These are phyloP conservation scores for Solidago caesia DNA, from an alignment of 129 eudicot species.

Conservation along the genomic window DNA sequence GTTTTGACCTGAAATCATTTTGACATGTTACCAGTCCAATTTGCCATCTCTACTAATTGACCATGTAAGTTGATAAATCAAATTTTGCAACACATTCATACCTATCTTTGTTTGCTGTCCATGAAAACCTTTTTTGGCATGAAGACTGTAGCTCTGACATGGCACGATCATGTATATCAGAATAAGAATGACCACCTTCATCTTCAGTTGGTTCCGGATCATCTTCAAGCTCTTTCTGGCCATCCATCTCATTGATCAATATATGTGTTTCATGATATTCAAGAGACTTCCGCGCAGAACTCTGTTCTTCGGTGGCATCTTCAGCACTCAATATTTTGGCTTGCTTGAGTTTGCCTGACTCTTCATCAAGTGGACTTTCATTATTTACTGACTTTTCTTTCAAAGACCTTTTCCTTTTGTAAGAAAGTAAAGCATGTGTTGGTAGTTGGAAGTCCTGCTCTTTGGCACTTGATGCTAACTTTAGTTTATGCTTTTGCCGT, in stretches of 20 bases:
- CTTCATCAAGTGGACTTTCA: conserved; percentile 25
- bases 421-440: conserved; percentile 23
- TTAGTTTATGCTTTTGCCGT: conserved; percentile 42
- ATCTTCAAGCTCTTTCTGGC: conserved; percentile 37
- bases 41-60: neutral
- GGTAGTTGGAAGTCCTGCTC: conserved; percentile 19
- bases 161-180: conserved; percentile 44
- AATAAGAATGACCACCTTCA: conserved; percentile 32
- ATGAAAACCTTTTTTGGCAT: conserved; percentile 58
- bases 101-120: conserved; percentile 87
- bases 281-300: neutral
- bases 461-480: conserved; percentile 37
- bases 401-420: conserved; percentile 51
- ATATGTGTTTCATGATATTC: conserved; percentile 23
- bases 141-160: conserved; percentile 49
- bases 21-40: neutral
- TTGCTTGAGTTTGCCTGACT: conserved; percentile 29
- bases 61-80: conserved; percentile 17
- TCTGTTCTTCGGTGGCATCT: conserved; percentile 32
- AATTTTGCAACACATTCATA: conserved; percentile 22
- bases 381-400: conserved; percentile 33
- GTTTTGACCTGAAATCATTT: neutral
- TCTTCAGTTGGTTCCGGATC: conserved; percentile 43
- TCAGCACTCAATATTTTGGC: conserved; percentile 14
- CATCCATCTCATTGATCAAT: conserved; percentile 31